A percentile compares a stretch with the other conserved stretches of the same genome.
These are phyloP conservation scores for Kodamaea derodonti DNA, from an alignment of 1,139 yeast species.

Conservation along the genomic window DNA sequence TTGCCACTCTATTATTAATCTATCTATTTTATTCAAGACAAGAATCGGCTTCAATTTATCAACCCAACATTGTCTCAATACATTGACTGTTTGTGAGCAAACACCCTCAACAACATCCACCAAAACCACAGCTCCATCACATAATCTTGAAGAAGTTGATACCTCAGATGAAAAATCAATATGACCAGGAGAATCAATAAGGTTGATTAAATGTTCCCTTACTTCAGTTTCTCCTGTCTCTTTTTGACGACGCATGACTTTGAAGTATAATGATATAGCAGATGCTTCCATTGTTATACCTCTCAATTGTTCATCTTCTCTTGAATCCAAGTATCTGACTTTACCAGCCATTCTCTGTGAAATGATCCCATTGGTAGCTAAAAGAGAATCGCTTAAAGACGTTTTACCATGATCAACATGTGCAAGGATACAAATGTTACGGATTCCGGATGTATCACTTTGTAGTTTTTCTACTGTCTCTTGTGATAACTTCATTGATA, in stretches of 20 bases:
- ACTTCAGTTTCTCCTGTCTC: constrained; percentile 36
- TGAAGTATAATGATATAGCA: constrained; percentile 84
- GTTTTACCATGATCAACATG: constrained; percentile 99
- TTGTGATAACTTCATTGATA: constrained; percentile 49
- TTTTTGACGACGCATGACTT: constrained; percentile 47
- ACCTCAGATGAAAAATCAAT: constrained; percentile 96
- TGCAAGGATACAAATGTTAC: constrained; percentile 93
- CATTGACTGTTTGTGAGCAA: constrained; percentile 94
- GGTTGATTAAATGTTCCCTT: constrained; percentile 78
- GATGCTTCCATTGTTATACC: constrained; percentile 98
- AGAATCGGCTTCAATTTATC: constrained; percentile 85
- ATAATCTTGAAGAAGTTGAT: constrained; percentile 88
- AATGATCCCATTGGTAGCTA: constrained; percentile 95
- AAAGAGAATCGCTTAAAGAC: constrained; percentile 82
- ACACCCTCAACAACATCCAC: constrained; percentile 99
- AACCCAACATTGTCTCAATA: constrained; percentile 91
- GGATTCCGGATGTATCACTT: constrained; percentile 59
- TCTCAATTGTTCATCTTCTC: constrained; percentile 93
- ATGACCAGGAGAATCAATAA: constrained; percentile 98
- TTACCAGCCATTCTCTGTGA: constrained; percentile 95
- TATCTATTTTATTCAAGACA: constrained; percentile 90
- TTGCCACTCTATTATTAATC: constrained; percentile 78
- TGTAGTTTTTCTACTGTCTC: constrained; percentile 68
- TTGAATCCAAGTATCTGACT: constrained; percentile 84
- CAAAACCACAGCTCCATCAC: constrained; percentile 94